Base-by-base conservation (phyloP, 2,329 filamentous ascomycete genomes). In the Penicillium sp. region DNA sequence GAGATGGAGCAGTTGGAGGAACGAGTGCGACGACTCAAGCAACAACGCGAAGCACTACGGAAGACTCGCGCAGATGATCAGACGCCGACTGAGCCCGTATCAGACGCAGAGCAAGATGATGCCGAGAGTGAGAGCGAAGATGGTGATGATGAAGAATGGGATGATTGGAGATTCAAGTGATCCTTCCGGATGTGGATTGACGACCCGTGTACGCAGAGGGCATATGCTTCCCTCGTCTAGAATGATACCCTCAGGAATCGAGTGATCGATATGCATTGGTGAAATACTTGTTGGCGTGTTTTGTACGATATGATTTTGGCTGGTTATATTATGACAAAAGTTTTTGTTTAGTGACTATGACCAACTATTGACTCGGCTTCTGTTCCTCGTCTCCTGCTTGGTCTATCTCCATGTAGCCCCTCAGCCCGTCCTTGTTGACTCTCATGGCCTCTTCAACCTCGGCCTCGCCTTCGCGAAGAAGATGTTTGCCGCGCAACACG, bases 1-100 rank as follows among this genome's bases (percentile, higher is more conserved):
- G 87, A 92, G 68, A 93, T 93, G 90, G 87, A 89, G 67, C 84
- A 86, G 67, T 80, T 93, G 43, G 90, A 93, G 71, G 83, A 84
- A 48, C 83, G 89, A 6, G 87, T 93, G 11, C 79, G 81, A 55
- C 81, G 79, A 57, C 72, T 93, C 50, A 88, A 89, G 68, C 85
- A 90, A 67, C 86, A 85, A 70, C 79, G 89, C 44, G 90, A 92
- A 67, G 84, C 85, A 51, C 69, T 92, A 57, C 79, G 84, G 65
- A 77, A 64, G 64, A 79, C 58, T 59, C 70, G 65, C 46, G 59
- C 62, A 32, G 54, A 57, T 22, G 68, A 62, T 34, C 50, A 57
- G 18, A 45, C 64, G 36, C 76, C 71, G 32, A 62, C 64, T 16
- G 59, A 57, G 31, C 60, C 61, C n/a, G 59, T 60, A 18, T 47